These are phyloP conservation scores for Heliosperma pusillum DNA, from an alignment of 148 eudicot genomes.

Conservation along the genomic window DNA sequence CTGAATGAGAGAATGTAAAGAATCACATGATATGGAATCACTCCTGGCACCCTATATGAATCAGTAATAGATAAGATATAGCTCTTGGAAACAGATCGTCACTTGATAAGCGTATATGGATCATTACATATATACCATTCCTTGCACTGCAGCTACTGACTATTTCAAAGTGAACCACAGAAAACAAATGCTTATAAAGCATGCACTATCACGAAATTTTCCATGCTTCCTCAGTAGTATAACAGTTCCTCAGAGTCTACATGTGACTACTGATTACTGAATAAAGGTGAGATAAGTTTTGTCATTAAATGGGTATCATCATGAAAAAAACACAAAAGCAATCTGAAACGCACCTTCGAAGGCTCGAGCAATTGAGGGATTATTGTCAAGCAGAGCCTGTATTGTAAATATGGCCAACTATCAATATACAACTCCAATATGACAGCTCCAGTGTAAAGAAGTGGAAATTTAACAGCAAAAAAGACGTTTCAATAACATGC, in stretches of 20 bases:
- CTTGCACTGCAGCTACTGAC: background rate
- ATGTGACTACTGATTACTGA: background rate
- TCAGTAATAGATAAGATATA: background rate
- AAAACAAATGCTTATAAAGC: slow-evolving; percentile 9
- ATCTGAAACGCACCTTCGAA: slow-evolving; percentile 48
- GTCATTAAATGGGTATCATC: background rate
- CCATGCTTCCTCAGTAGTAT: background rate
- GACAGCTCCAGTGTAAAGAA: background rate
- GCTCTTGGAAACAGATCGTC: no score
- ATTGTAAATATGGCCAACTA: background rate
- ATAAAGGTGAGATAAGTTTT: background rate
- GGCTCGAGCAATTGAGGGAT: slow-evolving; percentile 61
- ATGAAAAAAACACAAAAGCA: background rate
- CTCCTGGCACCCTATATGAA: background rate
- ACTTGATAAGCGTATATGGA: background rate
- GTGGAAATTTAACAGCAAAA: background rate
- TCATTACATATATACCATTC: background rate
- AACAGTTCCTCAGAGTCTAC: background rate
- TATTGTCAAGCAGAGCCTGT: slow-evolving; percentile 77
- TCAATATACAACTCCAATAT: background rate
- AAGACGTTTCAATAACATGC: slow-evolving; percentile 29
- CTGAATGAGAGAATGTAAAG: background rate
- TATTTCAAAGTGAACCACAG: background rate
- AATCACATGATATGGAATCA: background rate
- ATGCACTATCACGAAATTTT: background rate